A percentile compares a stretch with the other conserved stretches of the same genome.
These are phyloP conservation scores for Ogataea thermomethanolica DNA, from an alignment of 805 yeast species.

Conservation along the genomic window DNA sequence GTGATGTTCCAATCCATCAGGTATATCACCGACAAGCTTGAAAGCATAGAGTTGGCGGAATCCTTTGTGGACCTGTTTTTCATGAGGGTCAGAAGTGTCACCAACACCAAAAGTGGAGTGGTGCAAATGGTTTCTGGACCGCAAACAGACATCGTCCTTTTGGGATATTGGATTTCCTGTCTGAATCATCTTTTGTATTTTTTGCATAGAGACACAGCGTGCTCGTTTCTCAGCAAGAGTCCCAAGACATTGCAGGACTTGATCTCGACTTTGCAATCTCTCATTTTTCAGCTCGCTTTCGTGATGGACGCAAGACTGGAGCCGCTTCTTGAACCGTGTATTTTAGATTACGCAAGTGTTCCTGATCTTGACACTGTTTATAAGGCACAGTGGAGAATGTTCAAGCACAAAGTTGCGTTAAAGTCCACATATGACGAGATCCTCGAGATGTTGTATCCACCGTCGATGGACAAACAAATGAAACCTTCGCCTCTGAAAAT, in stretches of 20 bases:
- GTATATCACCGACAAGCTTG: conserved; percentile 56
- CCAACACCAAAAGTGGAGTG: conserved; percentile 59
- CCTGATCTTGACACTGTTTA: conserved; percentile 79
- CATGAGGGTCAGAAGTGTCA: conserved; percentile 56
- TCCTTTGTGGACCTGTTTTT: conserved; percentile 58
- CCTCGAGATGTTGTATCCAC: conserved; percentile 76
- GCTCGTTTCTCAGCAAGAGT: conserved; percentile 46
- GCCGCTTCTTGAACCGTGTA: conserved; percentile 57
- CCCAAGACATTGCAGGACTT: conserved; percentile 62
- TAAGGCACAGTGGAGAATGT: conserved; percentile 62
- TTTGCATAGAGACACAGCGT: conserved; percentile 58
- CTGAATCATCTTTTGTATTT: conserved; percentile 75
- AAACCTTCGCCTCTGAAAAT: conserved; percentile 86
- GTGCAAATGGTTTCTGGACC: conserved; percentile 27
- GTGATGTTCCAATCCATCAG: conserved; percentile 67
- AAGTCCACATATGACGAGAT: conserved; percentile 67
- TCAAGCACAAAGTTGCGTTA: conserved; percentile 40
- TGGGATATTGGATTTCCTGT: conserved; percentile 88
- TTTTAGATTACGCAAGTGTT: conserved; percentile 73
- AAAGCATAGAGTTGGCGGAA: conserved; percentile 54
- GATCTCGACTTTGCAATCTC: conserved; percentile 50
- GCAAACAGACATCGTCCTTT: conserved; percentile 57
- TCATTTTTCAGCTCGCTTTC: conserved; percentile 62
- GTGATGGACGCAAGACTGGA: conserved; percentile 61
- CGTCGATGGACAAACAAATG: conserved; percentile 72